Base-by-base conservation (phyloP, 345 rosid species). In the Eucalyptus sideroxylon region DNA sequence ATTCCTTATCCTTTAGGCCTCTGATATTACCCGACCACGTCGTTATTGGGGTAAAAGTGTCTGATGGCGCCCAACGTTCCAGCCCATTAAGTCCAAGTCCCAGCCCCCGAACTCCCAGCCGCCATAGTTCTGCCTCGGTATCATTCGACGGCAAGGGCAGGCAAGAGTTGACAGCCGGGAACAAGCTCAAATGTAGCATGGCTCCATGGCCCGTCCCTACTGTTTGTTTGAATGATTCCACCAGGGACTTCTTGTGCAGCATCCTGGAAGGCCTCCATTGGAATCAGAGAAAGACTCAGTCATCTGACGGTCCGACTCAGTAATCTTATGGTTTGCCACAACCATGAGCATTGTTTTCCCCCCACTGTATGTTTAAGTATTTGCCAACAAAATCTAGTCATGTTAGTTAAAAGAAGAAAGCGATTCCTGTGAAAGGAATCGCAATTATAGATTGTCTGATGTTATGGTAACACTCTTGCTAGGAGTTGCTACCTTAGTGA, bases 121-220 rank as follows among this genome's bases (percentile, higher is more conserved):
- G 99, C 93, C 95, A 99, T 93, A 92, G 97, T 92, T 93, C 98
- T 7, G 99, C 99, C 8, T 98, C 98, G 99, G 99, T 92, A 72
- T 98, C 99, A 16, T 98, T 98, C 55, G 99, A 98, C 81, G 99
- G 99, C 86, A 98, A 98, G 93, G 96, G 94, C 92, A 91, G 99
- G 91, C 94, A 95, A 90, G 96, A 94, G 91, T 90, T 97, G 83
- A 94, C 90, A 53, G 94, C 97, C 19, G 98, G 99, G 49, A 97
- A 97, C 93, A 99, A 98, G 13, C 97, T 98, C 51, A 96, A 96
- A 30, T 96, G 99, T 94, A 95, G 99, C 93, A 96, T 98, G 98
- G 99, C 99, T 5, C 96, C 98, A 30, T 98, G 99, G 98, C 99
- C 99, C 14, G 99, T 97, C 86, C 98, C 99, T 59, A 98, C 99